phyloP scores from a whole-genome alignment of 2,329 filamentous ascomycete genomes.

The Thelonectria olida region DNA sequence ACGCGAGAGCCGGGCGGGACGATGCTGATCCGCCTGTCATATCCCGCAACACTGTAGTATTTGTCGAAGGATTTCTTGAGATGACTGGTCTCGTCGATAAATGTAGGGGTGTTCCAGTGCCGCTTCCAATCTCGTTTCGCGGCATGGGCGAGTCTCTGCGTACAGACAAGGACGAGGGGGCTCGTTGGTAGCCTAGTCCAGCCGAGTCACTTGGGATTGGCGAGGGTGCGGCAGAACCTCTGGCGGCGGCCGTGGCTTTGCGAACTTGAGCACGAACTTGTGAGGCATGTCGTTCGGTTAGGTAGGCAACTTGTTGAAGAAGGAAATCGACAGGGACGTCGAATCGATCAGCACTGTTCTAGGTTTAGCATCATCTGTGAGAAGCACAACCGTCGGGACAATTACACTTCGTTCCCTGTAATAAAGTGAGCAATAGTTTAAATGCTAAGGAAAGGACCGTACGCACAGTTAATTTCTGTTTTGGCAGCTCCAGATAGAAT shows the following conservation, averaged over 20 bases:
- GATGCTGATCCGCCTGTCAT: conserved; percentile 44
- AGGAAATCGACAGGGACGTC: conserved; percentile 89
- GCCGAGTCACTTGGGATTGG: conserved; percentile 62
- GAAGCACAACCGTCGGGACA: conserved; percentile 44
- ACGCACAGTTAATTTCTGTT: conserved; percentile 85
- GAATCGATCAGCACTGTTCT: conserved; percentile 74
- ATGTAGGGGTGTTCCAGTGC: conserved; percentile 54
- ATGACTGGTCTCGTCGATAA: conserved; percentile 54
- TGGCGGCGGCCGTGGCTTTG: conserved; percentile 70
- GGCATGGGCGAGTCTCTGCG: conserved; percentile 65
- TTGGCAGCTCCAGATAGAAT: conserved; percentile 84
- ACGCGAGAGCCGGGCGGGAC: conserved; percentile 30
- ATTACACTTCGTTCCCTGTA: conserved; percentile 79
- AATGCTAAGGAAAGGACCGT: not conserved
- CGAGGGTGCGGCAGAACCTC: conserved; percentile 65
- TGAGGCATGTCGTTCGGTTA: conserved; percentile 89
- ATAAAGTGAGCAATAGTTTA: conserved; percentile 30
- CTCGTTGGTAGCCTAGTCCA: conserved; percentile 50
- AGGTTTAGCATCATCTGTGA: conserved; percentile 33
- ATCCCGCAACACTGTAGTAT: conserved; percentile 53
- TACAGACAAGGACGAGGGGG: conserved; percentile 64
- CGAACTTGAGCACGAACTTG: conserved; percentile 92
- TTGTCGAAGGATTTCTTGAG: conserved; percentile 59
- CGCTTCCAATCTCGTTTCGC: conserved; percentile 55
- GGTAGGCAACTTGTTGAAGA: conserved; percentile 90